Evolutionary conservation across 1,284 basidiomycete species (phyloP).

Genomic region (Sparassis latifolia): DNA sequence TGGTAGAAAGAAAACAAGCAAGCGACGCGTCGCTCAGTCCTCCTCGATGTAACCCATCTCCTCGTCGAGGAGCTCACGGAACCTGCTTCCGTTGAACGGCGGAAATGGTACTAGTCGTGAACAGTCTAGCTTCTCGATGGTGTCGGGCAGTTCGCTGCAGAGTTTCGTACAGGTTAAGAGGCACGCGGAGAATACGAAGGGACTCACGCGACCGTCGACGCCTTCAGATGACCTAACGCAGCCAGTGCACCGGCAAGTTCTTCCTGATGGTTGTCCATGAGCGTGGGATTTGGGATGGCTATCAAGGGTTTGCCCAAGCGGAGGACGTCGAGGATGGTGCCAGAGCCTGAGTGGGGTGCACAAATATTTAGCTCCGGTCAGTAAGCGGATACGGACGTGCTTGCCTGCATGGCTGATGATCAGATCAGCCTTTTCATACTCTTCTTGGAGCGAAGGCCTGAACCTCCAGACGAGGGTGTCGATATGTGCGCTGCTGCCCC

Average conservation of each 20-base stretch:
- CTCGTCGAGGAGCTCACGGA: conserved; percentile 61
- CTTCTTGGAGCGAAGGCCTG: conserved; percentile 61
- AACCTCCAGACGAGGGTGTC: conserved; percentile 64
- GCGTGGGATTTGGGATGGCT: conserved; percentile 82
- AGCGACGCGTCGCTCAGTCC: conserved; percentile 10
- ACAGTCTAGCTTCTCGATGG: conserved; percentile 44
- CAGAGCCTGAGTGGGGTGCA: conserved; percentile 62
- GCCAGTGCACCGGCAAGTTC: conserved; percentile 78
- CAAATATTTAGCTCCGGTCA: conserved; percentile 1
- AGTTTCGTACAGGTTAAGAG: conserved; percentile 9
- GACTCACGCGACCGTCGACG: conserved; percentile 56
- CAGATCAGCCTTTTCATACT: conserved; percentile 64
- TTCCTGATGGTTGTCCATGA: conserved; percentile 92
- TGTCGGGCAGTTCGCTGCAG: conserved; percentile 45
- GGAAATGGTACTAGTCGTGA: conserved; percentile 53
- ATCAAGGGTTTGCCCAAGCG: conserved; percentile 72
- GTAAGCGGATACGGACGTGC: background rate
- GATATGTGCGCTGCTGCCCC: conserved; percentile 32
- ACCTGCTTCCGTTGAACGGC: conserved; percentile 55
- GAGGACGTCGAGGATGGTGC: conserved; percentile 88
- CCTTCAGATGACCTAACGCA: conserved; percentile 54
- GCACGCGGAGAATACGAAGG: conserved; percentile 1
- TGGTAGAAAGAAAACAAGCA: conserved; percentile 1
- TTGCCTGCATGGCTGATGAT: conserved; percentile 92
- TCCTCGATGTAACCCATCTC: conserved; percentile 57